Percentiles rank a stretch among this genome's conserved stretches.
These are phyloP conservation scores for Conringia planisiliqua DNA, from an alignment of 345 rosid species.

Conservation along the genomic window DNA sequence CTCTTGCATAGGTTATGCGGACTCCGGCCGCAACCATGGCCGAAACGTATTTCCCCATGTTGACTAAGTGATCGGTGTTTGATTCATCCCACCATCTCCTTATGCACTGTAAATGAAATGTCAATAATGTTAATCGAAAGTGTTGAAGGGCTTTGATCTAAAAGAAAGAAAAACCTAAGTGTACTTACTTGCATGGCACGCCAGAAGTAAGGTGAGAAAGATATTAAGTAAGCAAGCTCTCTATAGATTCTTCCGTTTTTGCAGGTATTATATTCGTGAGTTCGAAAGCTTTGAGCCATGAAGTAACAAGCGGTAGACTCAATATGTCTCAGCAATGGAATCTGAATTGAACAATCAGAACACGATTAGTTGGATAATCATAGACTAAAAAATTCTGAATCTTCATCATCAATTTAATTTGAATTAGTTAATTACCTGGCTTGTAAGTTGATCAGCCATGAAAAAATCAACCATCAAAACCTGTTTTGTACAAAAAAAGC, in stretches of 20 bases:
- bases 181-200: constrained; percentile 89
- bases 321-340: constrained; percentile 77
- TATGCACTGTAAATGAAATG: constrained; percentile 50
- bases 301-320: constrained; percentile 88
- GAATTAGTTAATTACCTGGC: constrained; percentile 57
- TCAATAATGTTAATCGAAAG: neutral
- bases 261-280: constrained; percentile 66
- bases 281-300: constrained; percentile 64
- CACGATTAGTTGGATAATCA: neutral
- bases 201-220: constrained; percentile 90
- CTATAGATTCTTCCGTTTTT: constrained; percentile 57
- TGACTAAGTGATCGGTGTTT: constrained; percentile 64
- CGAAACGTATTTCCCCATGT: constrained; percentile 96
- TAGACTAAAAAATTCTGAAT: neutral
- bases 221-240: constrained; percentile 75
- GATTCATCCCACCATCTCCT: constrained; percentile 89
- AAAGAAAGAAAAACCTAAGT: neutral
- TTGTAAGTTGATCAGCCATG: constrained; percentile 98
- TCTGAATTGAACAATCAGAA: constrained; percentile 35
- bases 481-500: constrained; percentile 34
- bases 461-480: constrained; percentile 91
- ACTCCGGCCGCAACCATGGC: constrained; percentile 97
- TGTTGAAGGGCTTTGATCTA: neutral
- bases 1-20: constrained; percentile 65
- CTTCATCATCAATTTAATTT: neutral